A percentile compares a stretch with the other conserved stretches of the same genome.
Evolutionary conservation across 257 asterid genomes (phyloP).

Genomic region (Gentiana dahurica): DNA sequence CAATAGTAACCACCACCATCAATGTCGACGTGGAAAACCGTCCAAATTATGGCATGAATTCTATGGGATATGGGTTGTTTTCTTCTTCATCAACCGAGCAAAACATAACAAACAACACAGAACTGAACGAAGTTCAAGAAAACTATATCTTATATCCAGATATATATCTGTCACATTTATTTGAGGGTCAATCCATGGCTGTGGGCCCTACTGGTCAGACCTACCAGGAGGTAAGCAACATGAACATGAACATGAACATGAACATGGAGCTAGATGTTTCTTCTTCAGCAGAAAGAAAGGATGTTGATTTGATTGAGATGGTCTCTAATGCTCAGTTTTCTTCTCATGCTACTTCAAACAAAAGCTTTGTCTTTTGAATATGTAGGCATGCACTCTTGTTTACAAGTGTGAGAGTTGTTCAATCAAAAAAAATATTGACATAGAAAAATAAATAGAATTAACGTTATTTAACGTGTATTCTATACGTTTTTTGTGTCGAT

Average conservation of each 20-base stretch:
- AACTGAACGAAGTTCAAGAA: not conserved
- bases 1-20: not conserved
- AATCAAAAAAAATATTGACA: too few species aligned
- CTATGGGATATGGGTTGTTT: not conserved
- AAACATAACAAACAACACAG: not conserved
- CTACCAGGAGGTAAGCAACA: conserved; percentile 4
- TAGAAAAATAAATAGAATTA: too few species aligned
- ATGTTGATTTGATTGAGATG: conserved; percentile 22
- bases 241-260: too few species aligned
- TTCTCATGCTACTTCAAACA: conserved; percentile 10
- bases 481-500: too few species aligned
- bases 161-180: conserved; percentile 13
- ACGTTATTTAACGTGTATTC: too few species aligned
- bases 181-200: conserved; percentile 12
- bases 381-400: too few species aligned
- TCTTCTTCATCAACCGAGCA: not conserved
- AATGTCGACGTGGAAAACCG: not conserved
- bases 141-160: too few species aligned
- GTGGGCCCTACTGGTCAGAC: not conserved
- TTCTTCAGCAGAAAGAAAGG: conserved; percentile 10
- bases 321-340: conserved; percentile 18
- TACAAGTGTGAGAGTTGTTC: too few species aligned
- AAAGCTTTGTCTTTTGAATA: not conserved
- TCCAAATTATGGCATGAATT: not conserved
- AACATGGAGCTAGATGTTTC: conserved; percentile 4